A percentile compares a stretch with the other conserved stretches of the same genome.
phyloP scores from a whole-genome alignment of 495 filamentous ascomycete genomes.

The Daldinia caldariorum region DNA sequence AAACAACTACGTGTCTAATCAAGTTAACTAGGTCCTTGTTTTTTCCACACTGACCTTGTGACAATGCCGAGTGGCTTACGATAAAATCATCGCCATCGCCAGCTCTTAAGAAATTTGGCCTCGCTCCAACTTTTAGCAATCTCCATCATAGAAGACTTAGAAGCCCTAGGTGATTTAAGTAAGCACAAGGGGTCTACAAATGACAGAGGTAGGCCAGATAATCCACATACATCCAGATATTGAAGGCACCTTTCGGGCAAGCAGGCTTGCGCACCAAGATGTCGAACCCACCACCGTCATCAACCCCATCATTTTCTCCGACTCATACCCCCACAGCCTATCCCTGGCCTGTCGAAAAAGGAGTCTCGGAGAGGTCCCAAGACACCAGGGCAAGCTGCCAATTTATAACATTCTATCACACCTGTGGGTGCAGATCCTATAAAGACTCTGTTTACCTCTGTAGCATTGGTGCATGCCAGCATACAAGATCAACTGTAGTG shows the following conservation, averaged over 20 bases:
- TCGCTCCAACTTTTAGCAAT: background rate
- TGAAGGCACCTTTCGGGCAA: constrained; percentile 19
- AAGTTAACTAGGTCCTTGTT: constrained; percentile 3
- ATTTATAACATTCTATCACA: constrained; percentile 23
- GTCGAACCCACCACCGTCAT: background rate
- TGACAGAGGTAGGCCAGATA: background rate
- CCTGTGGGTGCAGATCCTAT: constrained; percentile 26
- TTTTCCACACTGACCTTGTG: background rate
- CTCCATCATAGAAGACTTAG: background rate
- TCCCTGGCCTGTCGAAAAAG: background rate
- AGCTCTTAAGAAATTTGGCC: background rate
- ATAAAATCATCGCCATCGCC: background rate
- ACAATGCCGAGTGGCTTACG: background rate
- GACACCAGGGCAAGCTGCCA: background rate
- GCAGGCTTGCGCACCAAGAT: constrained; percentile 38
- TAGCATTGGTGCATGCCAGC: background rate
- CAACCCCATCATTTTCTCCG: background rate
- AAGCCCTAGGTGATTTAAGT: background rate
- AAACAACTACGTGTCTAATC: background rate
- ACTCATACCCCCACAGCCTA: background rate
- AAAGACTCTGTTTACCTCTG: constrained; percentile 11
- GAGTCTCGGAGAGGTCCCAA: background rate
- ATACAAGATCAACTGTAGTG: constrained; percentile 11
- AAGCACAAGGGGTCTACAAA: background rate
- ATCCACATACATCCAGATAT: background rate